Evolutionary conservation across 2,329 filamentous ascomycete species (phyloP), one percentile per base, ranked within the genome.

Genomic region (Metarhizium sp.): DNA sequence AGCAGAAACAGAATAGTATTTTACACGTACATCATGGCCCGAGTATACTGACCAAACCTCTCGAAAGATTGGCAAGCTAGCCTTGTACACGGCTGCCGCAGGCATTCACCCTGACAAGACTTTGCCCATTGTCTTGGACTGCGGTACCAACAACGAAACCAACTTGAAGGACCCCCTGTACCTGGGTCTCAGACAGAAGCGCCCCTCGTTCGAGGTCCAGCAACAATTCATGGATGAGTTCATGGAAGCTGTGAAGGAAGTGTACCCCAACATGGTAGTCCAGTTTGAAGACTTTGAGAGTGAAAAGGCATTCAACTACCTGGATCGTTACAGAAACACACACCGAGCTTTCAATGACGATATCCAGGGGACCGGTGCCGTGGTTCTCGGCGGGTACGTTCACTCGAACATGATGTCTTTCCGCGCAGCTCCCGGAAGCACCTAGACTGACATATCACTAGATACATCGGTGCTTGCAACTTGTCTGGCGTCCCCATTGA

Each of bases 271-370:
- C 14, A 86, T 80, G 82, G 72, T 86, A 49, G 89, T 97, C 59
- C 94, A 97, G 70, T 97, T 96, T 65, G 92, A 97, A 71, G 94
- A 97, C 69, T 97, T 96, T 73, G 95, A 97, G 78, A 95, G 92
- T 66, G 80, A 83, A 63, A 85, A 85, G 73, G 92, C 94, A 50
- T 99, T 97, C 81, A 87, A 88, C 59, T 92, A 95, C 66, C 82
- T 97, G 45, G 88, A 94, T 69, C 84, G 90, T 58, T 97, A 97
- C 75, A 87, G 90, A 63, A 79, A 92, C 69, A 82, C 79, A 61
- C 92, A 96, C 78, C 92, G 89, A 72, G 95, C 90, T 80, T 99
- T 99, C 83, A 97, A 97, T 72, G 94, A 97, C 68, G 92, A 99
- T 69, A 94, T 99, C 68, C 92, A 97, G 77, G 92, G 92, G 62